Evolutionary conservation across 2,329 filamentous ascomycete species (phyloP), one percentile per base, ranked within the genome.

Genomic region (Aspergillus cejpii): DNA sequence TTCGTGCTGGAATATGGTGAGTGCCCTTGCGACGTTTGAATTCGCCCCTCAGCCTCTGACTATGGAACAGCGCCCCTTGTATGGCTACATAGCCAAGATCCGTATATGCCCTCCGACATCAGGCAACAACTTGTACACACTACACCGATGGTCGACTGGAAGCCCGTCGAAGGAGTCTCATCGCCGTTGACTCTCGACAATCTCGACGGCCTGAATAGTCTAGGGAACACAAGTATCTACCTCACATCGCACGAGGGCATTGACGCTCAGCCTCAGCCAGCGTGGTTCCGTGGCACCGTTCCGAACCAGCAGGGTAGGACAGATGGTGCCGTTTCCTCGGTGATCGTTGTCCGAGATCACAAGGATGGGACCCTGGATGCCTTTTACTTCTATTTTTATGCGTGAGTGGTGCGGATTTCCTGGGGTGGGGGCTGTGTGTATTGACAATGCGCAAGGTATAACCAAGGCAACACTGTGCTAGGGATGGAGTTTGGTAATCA

Each of bases 341-440:
- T 71, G 0, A 72, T 84, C 24, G 74, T 85, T 15, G 71, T 81
- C 3, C 76, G 74, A 44, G 72, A 81, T 51, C 78, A 80, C 47
- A 75, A 73, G 0, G 64, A 72, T 41, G 63, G 69, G 19, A 68
- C 66, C 3, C 63, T 81, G 2, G 78, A 83, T 64, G 79, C 73
- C 0, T 83, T 81, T 55, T 83, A 81, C 62, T 78, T 81, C 59
- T 81, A 80, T 55, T 82, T 81, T 53, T 79, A 78, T 55, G 72
- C 76, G 62, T 74, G 33, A 56, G 63, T 58, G 20, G 37, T n/a
- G 3, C 7, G n/a, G 5, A 5, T 11, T 14, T 6, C 7, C 5
- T 20, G 11, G 2, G 2, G 4, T 10, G 6, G 17, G 3, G 15
- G 5, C 3, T 5, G 11, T 15, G 10, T 53, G 31, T 49, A 45